phyloP scores from a whole-genome alignment of 2,329 filamentous ascomycete genomes.

The Colletotrichum euphorbiae region DNA sequence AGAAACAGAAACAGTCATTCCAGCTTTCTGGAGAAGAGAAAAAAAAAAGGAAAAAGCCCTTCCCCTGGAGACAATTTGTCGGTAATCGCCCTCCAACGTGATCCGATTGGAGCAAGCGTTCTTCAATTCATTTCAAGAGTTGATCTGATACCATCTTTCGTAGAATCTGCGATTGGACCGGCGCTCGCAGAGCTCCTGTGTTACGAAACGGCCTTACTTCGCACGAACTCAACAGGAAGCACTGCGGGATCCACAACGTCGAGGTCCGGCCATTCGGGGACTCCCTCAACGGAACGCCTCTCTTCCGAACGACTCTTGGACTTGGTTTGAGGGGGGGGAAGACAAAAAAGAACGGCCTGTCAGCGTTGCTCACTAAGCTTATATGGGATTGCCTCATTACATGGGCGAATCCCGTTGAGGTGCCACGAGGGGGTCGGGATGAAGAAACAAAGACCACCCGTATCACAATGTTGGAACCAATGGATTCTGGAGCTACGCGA shows the following conservation, averaged over 20 bases:
- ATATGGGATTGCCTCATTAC: slow-evolving; percentile 16
- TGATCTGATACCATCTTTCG: background rate
- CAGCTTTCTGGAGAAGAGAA: too few relatives aligned
- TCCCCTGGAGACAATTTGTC: too few relatives aligned
- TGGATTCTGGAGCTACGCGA: slow-evolving; percentile 37
- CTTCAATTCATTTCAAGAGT: background rate
- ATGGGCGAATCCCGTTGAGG: background rate
- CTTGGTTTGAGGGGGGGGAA: background rate
- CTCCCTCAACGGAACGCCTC: background rate
- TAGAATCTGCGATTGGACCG: slow-evolving; percentile 21
- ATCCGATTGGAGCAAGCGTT: background rate
- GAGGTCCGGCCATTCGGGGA: slow-evolving; percentile 16
- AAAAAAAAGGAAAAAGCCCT: too few relatives aligned
- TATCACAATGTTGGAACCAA: slow-evolving; percentile 33
- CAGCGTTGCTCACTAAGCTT: slow-evolving; percentile 24
- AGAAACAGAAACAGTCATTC: too few relatives aligned
- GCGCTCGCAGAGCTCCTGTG: slow-evolving; percentile 8
- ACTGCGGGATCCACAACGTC: slow-evolving; percentile 13
- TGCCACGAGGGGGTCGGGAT: slow-evolving; percentile 18
- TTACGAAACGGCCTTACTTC: slow-evolving; percentile 38
- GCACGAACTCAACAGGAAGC: slow-evolving; percentile 27
- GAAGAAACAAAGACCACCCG: slow-evolving; percentile 31
- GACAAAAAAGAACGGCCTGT: background rate
- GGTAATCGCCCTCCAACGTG: too few relatives aligned
- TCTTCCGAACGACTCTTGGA: background rate